Percentiles rank a stretch among this genome's conserved stretches.
Evolutionary conservation across 2,329 filamentous ascomycete genomes (phyloP).

Genomic region (Ceratocystis albifundus): DNA sequence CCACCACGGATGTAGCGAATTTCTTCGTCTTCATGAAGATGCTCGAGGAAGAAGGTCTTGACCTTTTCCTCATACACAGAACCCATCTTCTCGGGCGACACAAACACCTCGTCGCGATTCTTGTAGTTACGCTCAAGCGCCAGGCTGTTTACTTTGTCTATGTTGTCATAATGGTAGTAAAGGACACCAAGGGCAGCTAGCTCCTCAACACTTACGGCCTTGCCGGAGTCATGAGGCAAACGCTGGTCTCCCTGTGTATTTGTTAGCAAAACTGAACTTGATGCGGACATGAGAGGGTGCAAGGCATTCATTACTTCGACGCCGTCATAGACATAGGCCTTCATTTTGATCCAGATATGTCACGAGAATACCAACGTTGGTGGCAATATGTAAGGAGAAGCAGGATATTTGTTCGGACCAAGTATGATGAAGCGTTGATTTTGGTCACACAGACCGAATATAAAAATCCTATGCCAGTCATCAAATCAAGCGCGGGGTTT

Average conservation of each 20-base stretch:
- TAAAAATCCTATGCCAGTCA: neutral
- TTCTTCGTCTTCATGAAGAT: conserved; percentile 96
- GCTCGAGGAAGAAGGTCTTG: conserved; percentile 85
- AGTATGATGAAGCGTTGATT: neutral
- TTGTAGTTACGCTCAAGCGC: conserved; percentile 70
- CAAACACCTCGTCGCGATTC: conserved; percentile 86
- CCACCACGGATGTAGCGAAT: conserved; percentile 89
- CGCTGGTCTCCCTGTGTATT: conserved; percentile 74
- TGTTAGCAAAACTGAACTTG: conserved; percentile 19
- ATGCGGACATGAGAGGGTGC: conserved; percentile 4
- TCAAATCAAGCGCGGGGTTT: conserved; percentile 10
- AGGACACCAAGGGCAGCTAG: conserved; percentile 68
- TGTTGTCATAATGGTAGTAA: conserved; percentile 56
- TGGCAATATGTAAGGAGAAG: neutral
- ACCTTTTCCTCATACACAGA: conserved; percentile 86
- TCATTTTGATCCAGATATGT: conserved; percentile 34
- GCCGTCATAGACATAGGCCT: conserved; percentile 48
- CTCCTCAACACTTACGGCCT: conserved; percentile 50
- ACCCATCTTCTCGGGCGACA: conserved; percentile 77
- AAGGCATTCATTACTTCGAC: conserved; percentile 37
- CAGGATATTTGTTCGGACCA: neutral
- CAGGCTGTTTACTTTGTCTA: conserved; percentile 60
- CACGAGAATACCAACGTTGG: neutral
- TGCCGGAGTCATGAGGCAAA: conserved; percentile 75
- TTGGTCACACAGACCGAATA: conserved; percentile 3